phyloP scores from a whole-genome alignment of 495 filamentous ascomycete genomes.

The Cenococcum geophilum region DNA sequence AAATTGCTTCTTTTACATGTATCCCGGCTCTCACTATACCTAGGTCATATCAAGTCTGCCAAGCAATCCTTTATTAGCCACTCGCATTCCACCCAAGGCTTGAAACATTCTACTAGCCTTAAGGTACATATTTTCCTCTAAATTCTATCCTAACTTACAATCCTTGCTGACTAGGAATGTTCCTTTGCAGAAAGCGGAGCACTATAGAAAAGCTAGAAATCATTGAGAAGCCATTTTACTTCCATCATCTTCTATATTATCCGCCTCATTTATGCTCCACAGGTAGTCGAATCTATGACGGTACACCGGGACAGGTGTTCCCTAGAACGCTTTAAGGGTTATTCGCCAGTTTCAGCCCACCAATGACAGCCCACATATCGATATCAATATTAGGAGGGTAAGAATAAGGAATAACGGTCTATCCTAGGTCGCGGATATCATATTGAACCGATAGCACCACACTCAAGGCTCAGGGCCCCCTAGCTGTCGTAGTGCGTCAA shows the following conservation, averaged over 20 bases:
- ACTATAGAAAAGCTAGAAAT: not conserved
- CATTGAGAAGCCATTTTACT: not conserved
- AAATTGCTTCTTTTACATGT: too few species aligned
- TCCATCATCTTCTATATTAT: not conserved
- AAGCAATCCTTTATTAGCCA: too few species aligned
- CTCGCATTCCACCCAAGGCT: too few species aligned
- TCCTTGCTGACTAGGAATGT: not conserved
- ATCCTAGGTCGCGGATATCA: not conserved
- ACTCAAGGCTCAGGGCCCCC: too few species aligned
- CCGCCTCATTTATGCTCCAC: not conserved
- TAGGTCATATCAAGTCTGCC: too few species aligned
- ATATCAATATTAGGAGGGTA: not conserved
- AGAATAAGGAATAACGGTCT: not conserved
- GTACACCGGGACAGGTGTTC: not conserved
- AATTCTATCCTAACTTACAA: too few species aligned
- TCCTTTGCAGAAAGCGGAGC: not conserved
- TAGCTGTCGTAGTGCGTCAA: too few species aligned
- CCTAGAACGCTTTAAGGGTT: not conserved
- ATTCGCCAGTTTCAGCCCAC: not conserved
- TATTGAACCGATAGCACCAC: not conserved
- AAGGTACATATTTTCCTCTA: too few species aligned
- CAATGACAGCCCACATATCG: not conserved
- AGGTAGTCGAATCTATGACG: not conserved
- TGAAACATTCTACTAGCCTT: too few species aligned
- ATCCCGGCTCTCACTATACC: too few species aligned